Percentiles rank a stretch among this genome's conserved stretches.
These are phyloP conservation scores for Nicotiana undulata DNA, from an alignment of 257 asterid species.

Conservation along the genomic window DNA sequence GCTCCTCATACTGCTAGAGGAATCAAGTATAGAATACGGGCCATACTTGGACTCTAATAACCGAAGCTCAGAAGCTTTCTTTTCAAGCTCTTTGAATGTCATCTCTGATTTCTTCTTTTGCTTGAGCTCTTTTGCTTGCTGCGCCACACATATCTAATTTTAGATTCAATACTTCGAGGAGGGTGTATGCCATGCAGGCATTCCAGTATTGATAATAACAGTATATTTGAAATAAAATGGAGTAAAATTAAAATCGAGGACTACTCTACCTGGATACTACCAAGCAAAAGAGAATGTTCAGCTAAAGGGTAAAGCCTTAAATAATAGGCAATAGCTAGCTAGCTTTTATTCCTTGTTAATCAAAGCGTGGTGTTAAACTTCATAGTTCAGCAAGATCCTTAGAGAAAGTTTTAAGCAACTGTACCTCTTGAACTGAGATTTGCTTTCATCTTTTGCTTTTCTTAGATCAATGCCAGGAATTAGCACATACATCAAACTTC, in stretches of 20 bases:
- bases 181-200: not conserved
- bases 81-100: too few relatives aligned
- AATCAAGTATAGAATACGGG: too few relatives aligned
- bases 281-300: not conserved
- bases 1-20: too few relatives aligned
- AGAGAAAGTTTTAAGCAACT: not conserved
- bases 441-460: not conserved
- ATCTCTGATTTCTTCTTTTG: too few relatives aligned
- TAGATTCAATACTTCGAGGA: not conserved
- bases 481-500: not conserved
- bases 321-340: too few relatives aligned
- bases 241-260: not conserved
- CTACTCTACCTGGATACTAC: not conserved
- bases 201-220: not conserved
- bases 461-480: not conserved
- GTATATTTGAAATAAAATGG: not conserved
- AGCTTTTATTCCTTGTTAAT: not conserved
- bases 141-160: not conserved
- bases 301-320: not conserved
- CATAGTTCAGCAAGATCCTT: not conserved
- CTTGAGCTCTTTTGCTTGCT: too few relatives aligned
- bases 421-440: not conserved
- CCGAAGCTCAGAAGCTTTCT: too few relatives aligned
- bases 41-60: too few relatives aligned
- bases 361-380: not conserved